Evolutionary conservation across 352 stramenopile species (phyloP).

Genomic region (Globisporangium perplexum): DNA sequence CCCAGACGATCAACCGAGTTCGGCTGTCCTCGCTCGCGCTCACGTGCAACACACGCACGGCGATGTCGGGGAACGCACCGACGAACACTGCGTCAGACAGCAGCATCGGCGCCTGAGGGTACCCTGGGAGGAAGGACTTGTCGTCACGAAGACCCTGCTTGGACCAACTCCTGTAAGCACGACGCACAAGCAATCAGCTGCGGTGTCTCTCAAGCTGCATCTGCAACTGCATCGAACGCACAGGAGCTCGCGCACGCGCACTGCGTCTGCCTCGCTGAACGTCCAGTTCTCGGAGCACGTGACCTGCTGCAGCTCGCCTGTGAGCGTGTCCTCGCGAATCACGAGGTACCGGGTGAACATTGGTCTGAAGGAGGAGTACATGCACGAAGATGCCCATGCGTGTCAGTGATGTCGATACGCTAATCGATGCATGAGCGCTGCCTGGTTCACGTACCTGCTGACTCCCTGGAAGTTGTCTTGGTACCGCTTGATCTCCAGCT

Average conservation of each 20-base stretch:
- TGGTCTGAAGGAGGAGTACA: slow-evolving; percentile 1
- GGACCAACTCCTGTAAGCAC: slow-evolving; percentile 38
- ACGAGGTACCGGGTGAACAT: slow-evolving; percentile 50
- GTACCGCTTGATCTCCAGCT: slow-evolving; percentile 61
- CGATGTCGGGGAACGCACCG: slow-evolving; percentile 52
- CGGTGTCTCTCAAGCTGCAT: no score
- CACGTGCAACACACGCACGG: slow-evolving; percentile 50
- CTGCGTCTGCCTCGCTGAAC: slow-evolving; percentile 48
- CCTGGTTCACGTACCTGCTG: slow-evolving; percentile 25
- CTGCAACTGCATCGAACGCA: slow-evolving; percentile 9
- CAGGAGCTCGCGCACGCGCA: slow-evolving; percentile 35
- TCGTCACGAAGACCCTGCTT: slow-evolving; percentile 31
- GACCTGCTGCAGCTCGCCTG: slow-evolving; percentile 29
- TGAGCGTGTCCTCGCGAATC: slow-evolving; percentile 25
- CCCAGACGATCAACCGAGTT: slow-evolving; percentile 55
- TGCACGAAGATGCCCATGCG: not conserved
- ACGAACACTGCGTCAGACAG: slow-evolving; percentile 37
- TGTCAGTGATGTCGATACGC: not conserved
- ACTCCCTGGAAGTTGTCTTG: slow-evolving; percentile 52
- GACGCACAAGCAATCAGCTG: not conserved
- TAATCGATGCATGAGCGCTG: not conserved
- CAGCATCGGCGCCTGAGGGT: slow-evolving; percentile 27
- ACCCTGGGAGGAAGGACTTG: slow-evolving; percentile 42
- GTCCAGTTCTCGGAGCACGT: slow-evolving; percentile 55
- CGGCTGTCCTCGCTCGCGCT: slow-evolving; percentile 17